Conservation (phyloP, 164 flowering plant species). For the Sextonia rubra region DNA sequence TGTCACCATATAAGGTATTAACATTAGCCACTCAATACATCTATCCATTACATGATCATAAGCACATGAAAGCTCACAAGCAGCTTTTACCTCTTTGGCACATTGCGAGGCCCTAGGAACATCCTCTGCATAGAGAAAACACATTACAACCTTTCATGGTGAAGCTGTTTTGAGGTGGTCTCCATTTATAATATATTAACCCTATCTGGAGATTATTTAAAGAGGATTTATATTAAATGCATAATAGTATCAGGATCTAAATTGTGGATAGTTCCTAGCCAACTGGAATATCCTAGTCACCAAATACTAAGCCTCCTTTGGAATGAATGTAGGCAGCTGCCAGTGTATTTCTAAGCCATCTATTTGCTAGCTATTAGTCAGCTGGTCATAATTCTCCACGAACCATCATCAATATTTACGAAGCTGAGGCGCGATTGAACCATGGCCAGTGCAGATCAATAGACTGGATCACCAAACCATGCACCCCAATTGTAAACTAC, state of each 20-base stretch:
- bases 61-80: not conserved
- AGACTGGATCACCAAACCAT: not conserved
- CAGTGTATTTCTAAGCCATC: not conserved
- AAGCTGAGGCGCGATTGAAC: not conserved
- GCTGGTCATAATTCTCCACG: not conserved
- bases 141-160: not conserved
- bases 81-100: constrained; percentile 41
- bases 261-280: not conserved
- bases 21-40: not conserved
- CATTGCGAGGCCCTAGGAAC: constrained; percentile 37
- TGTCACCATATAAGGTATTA: not conserved
- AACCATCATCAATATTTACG: too few relatives aligned
- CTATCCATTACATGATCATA: not conserved
- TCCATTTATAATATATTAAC: not conserved
- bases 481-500: too few relatives aligned
- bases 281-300: not conserved
- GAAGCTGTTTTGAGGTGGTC: not conserved
- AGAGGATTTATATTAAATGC: not conserved
- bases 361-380: not conserved
- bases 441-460: not conserved
- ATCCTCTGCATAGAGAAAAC: constrained; percentile 38
- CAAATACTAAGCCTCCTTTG: not conserved
- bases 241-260: too few relatives aligned
- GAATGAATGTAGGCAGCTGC: not conserved
- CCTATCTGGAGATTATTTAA: too few relatives aligned